These are phyloP conservation scores for Lachnellula subtilissima DNA, from an alignment of 2,329 filamentous ascomycete species.

Conservation along the genomic window DNA sequence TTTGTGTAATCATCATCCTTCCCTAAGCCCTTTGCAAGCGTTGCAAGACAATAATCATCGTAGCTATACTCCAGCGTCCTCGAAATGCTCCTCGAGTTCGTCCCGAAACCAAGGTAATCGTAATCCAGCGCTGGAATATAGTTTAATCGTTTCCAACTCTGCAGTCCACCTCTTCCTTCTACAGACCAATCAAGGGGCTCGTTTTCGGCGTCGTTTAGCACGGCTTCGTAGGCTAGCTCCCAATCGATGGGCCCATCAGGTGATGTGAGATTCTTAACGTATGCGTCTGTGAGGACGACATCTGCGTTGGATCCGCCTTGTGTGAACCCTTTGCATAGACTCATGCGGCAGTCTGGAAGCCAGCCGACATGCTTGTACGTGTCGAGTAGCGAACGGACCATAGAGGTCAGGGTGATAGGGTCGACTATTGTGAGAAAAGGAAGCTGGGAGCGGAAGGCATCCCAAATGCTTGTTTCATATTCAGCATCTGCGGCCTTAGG, in stretches of 20 bases:
- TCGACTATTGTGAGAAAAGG: constrained; percentile 68
- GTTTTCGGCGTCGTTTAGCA: constrained; percentile 54
- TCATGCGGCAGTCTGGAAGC: constrained; percentile 47
- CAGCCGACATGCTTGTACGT: constrained; percentile 61
- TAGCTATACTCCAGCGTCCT: constrained; percentile 73
- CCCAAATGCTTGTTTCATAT: constrained; percentile 56
- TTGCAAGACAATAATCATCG: constrained; percentile 65
- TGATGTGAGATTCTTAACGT: constrained; percentile 55
- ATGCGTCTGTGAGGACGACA: constrained; percentile 63
- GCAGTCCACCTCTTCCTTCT: constrained; percentile 65
- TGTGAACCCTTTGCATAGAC: constrained; percentile 67
- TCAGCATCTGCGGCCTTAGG: not conserved
- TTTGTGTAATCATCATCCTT: constrained; percentile 42
- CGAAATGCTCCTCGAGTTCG: constrained; percentile 65
- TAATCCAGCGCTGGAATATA: constrained; percentile 69
- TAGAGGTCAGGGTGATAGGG: constrained; percentile 55
- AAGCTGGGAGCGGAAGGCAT: constrained; percentile 63
- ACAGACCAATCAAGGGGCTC: constrained; percentile 63
- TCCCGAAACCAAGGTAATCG: constrained; percentile 60
- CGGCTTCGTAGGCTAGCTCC: constrained; percentile 63
- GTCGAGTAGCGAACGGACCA: constrained; percentile 69
- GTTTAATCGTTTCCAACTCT: constrained; percentile 64
- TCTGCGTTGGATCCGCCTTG: constrained; percentile 75
- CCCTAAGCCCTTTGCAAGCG: constrained; percentile 54
- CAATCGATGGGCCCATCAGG: constrained; percentile 52